Evolutionary conservation across 495 filamentous ascomycete genomes (phyloP), one percentile per base, ranked within the genome.

Genomic region (Letharia columbiana): DNA sequence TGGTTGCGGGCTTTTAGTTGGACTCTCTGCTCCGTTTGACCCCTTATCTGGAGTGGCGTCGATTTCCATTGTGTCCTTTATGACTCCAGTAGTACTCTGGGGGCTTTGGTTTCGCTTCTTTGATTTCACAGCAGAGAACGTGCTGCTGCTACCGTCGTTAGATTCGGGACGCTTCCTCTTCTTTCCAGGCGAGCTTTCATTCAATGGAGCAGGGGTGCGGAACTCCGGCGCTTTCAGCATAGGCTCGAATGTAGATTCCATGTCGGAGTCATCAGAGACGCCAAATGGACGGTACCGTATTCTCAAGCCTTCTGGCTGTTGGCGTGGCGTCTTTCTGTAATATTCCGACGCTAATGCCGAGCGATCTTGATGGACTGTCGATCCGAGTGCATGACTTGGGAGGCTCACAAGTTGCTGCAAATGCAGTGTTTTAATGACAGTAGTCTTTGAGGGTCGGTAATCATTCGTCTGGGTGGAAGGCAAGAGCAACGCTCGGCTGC

Each of bases 211-310:
- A 13, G 65, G 57, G 18, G 18, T 28, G n/a, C 64, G 64, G n/a
- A 66, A 66, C 0, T 62, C 23, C 3, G 59, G 59, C 20, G 20
- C 47, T 54, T 66, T 61, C 10, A 45, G 33, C 28, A 23, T 45
- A 15, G 40, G 11, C 12, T 57, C 40, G 11, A 44, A 33, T 33
- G 35, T 3, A 4, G 17, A 4, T 4, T 65, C 61, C 31, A 37
- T 10, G 6, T 56, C 60, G 54, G 65, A 61, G 39, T 56, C 61
- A 17, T 65, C 64, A 15, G 63, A 47, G 9, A 41, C 67, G 17
- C 71, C 71, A 45, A 72, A 72, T 45, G 71, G 66, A n/a, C 63
- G 71, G 44, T 70, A 70, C n/a, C 71, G 71, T 69, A 72, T 72
- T 33, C 45, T 60, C 12, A 72, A 61, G 0, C 66, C 71, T 61